phyloP scores from a whole-genome alignment of 2,329 filamentous ascomycete genomes.

The Phaeophleospora eucalypticola region DNA sequence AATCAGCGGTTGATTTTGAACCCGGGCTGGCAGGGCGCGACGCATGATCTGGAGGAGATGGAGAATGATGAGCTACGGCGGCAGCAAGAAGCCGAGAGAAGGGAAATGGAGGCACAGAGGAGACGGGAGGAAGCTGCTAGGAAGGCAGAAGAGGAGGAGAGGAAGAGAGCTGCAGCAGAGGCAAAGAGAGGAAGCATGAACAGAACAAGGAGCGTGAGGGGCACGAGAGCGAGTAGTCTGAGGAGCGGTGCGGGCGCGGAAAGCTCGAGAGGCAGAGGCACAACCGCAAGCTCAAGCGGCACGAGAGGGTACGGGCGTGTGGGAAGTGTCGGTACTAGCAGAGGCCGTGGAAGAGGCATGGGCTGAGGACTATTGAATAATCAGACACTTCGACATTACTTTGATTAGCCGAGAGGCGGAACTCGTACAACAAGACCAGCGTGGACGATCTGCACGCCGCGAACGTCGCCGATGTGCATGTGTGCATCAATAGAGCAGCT shows the following conservation, averaged over 20 bases:
- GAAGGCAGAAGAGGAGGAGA: slow-evolving; percentile 50
- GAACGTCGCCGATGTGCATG: no score
- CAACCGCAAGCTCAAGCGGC: slow-evolving; percentile 38
- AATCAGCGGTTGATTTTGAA: slow-evolving; percentile 90
- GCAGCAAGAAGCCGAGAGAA: slow-evolving; percentile 73
- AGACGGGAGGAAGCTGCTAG: slow-evolving; percentile 59
- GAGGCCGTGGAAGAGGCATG: slow-evolving; percentile 32
- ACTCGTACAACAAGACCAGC: no score
- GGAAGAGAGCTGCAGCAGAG: slow-evolving; percentile 53
- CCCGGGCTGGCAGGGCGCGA: slow-evolving; percentile 83
- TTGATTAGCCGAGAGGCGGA: no score
- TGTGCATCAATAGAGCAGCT: no score
- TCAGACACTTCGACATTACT: no score
- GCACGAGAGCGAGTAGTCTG: slow-evolving; percentile 27
- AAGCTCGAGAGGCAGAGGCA: slow-evolving; percentile 53
- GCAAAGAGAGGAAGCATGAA: slow-evolving; percentile 34
- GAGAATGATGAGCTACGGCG: slow-evolving; percentile 72
- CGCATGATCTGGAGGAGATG: slow-evolving; percentile 77
- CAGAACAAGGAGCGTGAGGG: slow-evolving; percentile 29
- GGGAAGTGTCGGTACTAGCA: slow-evolving; percentile 33
- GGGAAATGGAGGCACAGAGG: slow-evolving; percentile 72
- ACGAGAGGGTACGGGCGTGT: slow-evolving; percentile 42
- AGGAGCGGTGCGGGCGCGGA: slow-evolving; percentile 42
- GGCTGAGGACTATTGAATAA: slow-evolving; percentile 17
- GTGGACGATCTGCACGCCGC: no score